Evolutionary conservation across 371 early-diverging fungal genomes (phyloP).

Genomic region (Encephalitozoon romaleae): DNA sequence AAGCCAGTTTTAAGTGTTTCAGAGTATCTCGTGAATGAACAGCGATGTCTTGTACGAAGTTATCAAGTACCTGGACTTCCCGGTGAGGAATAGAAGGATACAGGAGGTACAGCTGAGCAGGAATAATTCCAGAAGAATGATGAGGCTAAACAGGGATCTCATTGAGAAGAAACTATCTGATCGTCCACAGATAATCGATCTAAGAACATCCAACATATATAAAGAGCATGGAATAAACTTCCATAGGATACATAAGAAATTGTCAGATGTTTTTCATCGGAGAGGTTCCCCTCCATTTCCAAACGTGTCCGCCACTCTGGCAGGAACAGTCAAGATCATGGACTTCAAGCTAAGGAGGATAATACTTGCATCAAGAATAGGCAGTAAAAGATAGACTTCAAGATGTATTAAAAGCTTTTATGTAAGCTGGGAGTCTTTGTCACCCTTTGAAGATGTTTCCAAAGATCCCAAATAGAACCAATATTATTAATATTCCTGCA

Average conservation of each 20-base stretch:
- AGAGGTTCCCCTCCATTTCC: background rate
- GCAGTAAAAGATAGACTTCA: background rate
- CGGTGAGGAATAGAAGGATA: background rate
- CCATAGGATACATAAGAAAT: background rate
- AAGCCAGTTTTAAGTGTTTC: background rate
- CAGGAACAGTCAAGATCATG: background rate
- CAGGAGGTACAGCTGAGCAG: background rate
- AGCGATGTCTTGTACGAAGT: conserved; percentile 12
- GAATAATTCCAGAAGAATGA: background rate
- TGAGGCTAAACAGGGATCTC: background rate
- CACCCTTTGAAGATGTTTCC: background rate
- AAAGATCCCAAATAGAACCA: conserved; percentile 1
- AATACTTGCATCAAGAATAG: background rate
- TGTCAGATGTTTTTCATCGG: background rate
- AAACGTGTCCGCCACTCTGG: background rate
- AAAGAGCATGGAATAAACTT: background rate
- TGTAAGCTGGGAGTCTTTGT: background rate
- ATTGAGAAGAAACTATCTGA: conserved; percentile 2
- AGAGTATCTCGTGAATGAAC: background rate
- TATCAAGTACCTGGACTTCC: conserved; percentile 6
- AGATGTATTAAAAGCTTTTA: background rate
- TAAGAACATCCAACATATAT: conserved; percentile 8
- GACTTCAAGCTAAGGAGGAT: background rate
- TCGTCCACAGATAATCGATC: background rate
- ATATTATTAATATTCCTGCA: conserved; percentile 20